These are phyloP conservation scores for Colletotrichum kahawae DNA, from an alignment of 2,329 filamentous ascomycete genomes.

Conservation along the genomic window DNA sequence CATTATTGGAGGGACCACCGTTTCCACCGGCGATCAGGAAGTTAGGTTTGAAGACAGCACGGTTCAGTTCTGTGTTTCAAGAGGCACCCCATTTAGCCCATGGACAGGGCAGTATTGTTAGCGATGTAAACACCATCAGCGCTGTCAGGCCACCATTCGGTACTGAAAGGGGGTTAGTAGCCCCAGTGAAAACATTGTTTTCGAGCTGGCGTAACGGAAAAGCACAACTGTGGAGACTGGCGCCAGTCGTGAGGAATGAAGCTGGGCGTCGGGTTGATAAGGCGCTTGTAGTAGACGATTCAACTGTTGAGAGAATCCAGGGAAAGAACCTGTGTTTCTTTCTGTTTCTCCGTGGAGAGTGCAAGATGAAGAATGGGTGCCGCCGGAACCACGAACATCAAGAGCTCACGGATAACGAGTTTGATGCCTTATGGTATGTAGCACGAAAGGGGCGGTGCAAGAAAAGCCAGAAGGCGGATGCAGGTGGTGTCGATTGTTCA, in stretches of 20 bases:
- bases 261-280: background rate
- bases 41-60: background rate
- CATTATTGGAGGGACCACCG: background rate
- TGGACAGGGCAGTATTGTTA: background rate
- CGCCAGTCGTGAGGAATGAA: background rate
- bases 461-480: background rate
- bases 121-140: background rate
- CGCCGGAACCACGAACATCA: background rate
- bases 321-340: background rate
- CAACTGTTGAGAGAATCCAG: background rate
- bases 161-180: background rate
- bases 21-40: background rate
- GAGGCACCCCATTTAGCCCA: background rate
- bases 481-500: background rate
- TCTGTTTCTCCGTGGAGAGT: background rate
- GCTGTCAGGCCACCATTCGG: background rate
- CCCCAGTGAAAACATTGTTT: background rate
- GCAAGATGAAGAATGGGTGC: background rate
- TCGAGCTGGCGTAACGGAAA: background rate
- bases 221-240: background rate
- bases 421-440: background rate
- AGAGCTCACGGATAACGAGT: background rate
- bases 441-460: background rate
- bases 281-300: background rate
- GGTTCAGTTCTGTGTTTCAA: background rate